phyloP scores from a whole-genome alignment of 345 rosid species.

The Tarenaya hassleriana region DNA sequence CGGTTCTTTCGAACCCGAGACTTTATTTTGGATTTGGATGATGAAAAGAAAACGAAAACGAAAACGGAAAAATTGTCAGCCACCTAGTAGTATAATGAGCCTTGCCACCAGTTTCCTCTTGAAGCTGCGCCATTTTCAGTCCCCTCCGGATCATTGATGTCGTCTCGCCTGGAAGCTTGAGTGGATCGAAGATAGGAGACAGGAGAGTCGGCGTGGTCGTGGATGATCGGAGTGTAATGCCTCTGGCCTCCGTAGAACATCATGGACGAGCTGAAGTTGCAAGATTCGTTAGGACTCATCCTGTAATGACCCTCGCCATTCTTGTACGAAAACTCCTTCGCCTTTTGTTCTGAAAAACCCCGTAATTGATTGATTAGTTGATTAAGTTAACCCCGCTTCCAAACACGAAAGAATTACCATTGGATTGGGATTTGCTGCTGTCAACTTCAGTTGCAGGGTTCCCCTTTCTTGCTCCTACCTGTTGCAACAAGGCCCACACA shows the following conservation, averaged over 20 bases:
- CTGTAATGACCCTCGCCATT: too few relatives aligned
- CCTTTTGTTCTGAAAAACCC: too few relatives aligned
- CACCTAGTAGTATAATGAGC: slow-evolving; percentile 30
- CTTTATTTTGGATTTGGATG: slow-evolving; percentile 10
- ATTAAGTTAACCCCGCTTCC: too few relatives aligned
- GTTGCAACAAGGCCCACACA: too few relatives aligned
- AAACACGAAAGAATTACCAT: too few relatives aligned
- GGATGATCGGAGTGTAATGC: slow-evolving; percentile 53
- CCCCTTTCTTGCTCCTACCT: too few relatives aligned
- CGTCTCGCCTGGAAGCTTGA: slow-evolving; percentile 26
- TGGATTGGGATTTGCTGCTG: too few relatives aligned
- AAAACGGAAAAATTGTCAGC: neutral
- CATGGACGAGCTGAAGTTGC: slow-evolving; percentile 73
- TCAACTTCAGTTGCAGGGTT: too few relatives aligned
- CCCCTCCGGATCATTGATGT: slow-evolving; percentile 22
- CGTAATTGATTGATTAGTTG: too few relatives aligned
- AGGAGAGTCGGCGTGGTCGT: slow-evolving; percentile 7
- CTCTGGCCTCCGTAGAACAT: slow-evolving; percentile 92
- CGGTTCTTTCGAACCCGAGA: too few relatives aligned
- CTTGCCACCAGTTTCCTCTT: slow-evolving; percentile 98
- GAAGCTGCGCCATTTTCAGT: slow-evolving; percentile 47
- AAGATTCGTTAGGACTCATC: slow-evolving; percentile 55
- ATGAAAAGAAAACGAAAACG: neutral
- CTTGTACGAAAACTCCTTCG: too few relatives aligned
- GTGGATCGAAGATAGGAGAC: slow-evolving; percentile 11